Evolutionary conservation across 169 alveolate genomes (phyloP), one percentile per base, ranked within the genome.

Genomic region (Perkinsus chesapeaki): DNA sequence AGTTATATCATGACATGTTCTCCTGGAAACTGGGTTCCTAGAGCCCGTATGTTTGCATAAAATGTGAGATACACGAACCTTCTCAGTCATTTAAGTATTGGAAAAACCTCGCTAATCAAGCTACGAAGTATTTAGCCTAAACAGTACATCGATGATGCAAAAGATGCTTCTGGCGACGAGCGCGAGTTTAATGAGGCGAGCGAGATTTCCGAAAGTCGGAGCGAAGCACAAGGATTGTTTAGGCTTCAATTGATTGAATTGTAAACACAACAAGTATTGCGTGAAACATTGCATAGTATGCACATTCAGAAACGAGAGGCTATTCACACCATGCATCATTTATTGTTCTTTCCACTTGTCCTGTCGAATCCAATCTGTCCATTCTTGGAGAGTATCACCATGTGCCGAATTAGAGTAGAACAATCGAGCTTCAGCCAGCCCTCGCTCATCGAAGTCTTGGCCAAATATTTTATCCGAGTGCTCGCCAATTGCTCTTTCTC

Each of bases 21-120:
- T 96, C 47, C 97, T 94, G 93, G 97, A 98, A 93, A 94, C 94
- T 5, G 99, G 99, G 93, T 97, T 97, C 93, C 98, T 94, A 27
- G 98, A 96, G 91, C 96, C 97, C 73, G 96, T 95, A 93, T 97
- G 99, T 94, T 97, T 97, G 73, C 95, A 95, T 39, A 97, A 94
- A 82, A 97, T 96, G 94, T 97, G 98, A 34, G 97, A 94, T 48
- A 97, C 96, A 93, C 98, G 93, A 36, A 97, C 97, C 82, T 60
- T 60, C 37, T 60, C 82, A 16, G 82, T 5, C 82, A 60, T 60
- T 60, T 34, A 23, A 60, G 31, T 16, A 60, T 34, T 60, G 23
- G 60, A 43, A 43, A 43, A 43, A 43, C 60, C 60, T 43, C 23
- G 60, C 60, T 5, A 43, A 43, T 43, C 60, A n/a, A n/a, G n/a